Base-by-base conservation (phyloP, 352 stramenopile species). In the Pythium guiyangense region DNA sequence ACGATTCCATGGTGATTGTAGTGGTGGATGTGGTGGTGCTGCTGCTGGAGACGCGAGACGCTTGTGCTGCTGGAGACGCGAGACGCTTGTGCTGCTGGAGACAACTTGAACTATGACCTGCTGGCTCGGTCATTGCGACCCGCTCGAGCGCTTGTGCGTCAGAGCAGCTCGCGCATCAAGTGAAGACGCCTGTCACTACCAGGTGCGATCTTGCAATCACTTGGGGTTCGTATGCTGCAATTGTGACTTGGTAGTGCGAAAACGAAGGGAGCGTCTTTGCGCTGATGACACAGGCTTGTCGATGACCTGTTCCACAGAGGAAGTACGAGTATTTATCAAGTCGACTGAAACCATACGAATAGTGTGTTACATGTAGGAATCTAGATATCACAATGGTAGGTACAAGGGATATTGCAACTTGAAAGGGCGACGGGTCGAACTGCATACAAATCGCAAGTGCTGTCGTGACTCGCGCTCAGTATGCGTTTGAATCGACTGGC, bases 1-100 rank as follows among this genome's bases (percentile, higher is more conserved):
- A 66, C 18, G 64, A 60, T 47, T 86, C 73, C 77, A 81, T 84
- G 10, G n/a, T 37, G 25, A 9, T 12, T 25, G 37, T 46, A 3
- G 39, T 52, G 17, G 26, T 25, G 2, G 22, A 18, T 22, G 39
- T 44, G 37, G 9, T 1, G 10, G 27, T n/a, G 17, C 35, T 51
- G 51, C 20, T 37, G 27, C 22, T 52, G 40, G 18, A n/a, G 25
- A 6, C 17, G 40, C 20, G 25, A 34, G 12, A 6, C 2, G 18
- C 27, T 40, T 46, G 56, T 62, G 64, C 58, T 39, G 27, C 22
- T 52, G 40, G 18, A n/a, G 25, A 6, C 17, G 40, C 20, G 25
- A 34, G 12, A 6, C 3, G 18, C 27, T 40, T 46, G 57, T 62
- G 64, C 58, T 45, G 14, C n/a, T 27, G 22, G 27, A 20, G 44